A percentile compares a stretch with the other conserved stretches of the same genome.
Conservation (phyloP, 257 asterid species). For the Primulina tabacum region DNA sequence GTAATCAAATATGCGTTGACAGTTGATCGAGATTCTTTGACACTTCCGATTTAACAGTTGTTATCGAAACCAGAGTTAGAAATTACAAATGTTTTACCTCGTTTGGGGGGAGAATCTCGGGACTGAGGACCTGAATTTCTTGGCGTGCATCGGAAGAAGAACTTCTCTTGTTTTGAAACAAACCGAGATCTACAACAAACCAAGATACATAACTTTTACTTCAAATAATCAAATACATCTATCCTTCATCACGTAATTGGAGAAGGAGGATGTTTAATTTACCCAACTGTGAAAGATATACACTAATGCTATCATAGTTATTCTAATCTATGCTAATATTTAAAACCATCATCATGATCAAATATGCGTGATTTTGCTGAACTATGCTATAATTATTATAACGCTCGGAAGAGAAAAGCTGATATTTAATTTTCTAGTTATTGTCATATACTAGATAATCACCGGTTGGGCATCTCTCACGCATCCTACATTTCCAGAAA, state of each 20-base stretch:
- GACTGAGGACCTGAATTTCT: slow-evolving; percentile 84
- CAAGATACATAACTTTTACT: slow-evolving; percentile 10
- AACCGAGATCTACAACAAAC: slow-evolving; percentile 49
- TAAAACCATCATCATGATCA: background rate
- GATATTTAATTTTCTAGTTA: background rate
- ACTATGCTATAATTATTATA: background rate
- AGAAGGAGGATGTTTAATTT: background rate
- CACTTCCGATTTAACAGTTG: background rate
- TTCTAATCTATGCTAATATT: background rate
- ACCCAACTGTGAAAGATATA: background rate
- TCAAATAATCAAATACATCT: background rate
- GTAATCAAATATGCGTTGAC: no score
- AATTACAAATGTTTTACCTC: slow-evolving; percentile 52
- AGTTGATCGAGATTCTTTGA: background rate
- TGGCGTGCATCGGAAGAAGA: slow-evolving; percentile 65
- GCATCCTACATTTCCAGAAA: background rate
- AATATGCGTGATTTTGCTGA: background rate
- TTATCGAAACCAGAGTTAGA: background rate
- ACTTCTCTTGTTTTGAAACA: slow-evolving; percentile 63
- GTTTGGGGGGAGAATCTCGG: slow-evolving; percentile 89
- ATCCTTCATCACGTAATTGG: background rate
- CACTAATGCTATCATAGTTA: background rate
- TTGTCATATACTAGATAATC: slow-evolving; percentile 1
- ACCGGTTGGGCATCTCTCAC: background rate
- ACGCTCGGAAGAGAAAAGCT: slow-evolving; percentile 5